These are phyloP conservation scores for Ailanthus altissimus DNA, from an alignment of 345 rosid species.

Conservation along the genomic window DNA sequence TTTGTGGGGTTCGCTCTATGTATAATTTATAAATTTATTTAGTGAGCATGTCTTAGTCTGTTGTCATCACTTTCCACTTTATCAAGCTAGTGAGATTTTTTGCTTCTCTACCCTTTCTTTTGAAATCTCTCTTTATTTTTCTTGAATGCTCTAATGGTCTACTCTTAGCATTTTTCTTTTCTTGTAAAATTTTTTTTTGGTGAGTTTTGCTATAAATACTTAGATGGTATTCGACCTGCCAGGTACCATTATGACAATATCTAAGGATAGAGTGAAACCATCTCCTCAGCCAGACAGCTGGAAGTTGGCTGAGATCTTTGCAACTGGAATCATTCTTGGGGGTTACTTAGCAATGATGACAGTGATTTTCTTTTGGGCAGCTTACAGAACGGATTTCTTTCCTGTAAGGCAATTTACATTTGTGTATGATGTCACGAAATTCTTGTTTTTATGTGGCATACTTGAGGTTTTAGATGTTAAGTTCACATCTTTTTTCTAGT, in stretches of 20 bases:
- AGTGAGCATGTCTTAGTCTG: neutral
- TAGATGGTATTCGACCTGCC: neutral
- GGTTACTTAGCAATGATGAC: constrained; percentile 71
- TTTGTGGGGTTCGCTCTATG: neutral
- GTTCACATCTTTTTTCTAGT: no score
- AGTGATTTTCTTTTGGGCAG: constrained; percentile 69
- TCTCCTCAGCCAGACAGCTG: constrained; percentile 67
- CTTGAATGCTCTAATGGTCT: neutral
- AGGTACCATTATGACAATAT: constrained; percentile 71
- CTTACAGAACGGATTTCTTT: constrained; percentile 55
- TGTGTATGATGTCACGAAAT: neutral
- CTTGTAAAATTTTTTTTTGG: no score
- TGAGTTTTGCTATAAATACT: neutral
- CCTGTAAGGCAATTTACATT: constrained; percentile 37
- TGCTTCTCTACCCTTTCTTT: neutral
- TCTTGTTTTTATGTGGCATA: neutral
- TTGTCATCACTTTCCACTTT: neutral
- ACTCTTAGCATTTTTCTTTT: neutral
- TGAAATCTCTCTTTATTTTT: neutral
- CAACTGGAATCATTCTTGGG: constrained; percentile 59
- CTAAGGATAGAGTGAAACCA: constrained; percentile 63
- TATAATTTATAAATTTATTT: neutral
- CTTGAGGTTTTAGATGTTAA: no score
- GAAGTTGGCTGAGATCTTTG: constrained; percentile 59
- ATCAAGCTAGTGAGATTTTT: neutral